A percentile compares a stretch with the other conserved stretches of the same genome.
Conservation (phyloP, 1,284 basidiomycete genomes). For the Sporisorium iseilematis-ciliati region DNA sequence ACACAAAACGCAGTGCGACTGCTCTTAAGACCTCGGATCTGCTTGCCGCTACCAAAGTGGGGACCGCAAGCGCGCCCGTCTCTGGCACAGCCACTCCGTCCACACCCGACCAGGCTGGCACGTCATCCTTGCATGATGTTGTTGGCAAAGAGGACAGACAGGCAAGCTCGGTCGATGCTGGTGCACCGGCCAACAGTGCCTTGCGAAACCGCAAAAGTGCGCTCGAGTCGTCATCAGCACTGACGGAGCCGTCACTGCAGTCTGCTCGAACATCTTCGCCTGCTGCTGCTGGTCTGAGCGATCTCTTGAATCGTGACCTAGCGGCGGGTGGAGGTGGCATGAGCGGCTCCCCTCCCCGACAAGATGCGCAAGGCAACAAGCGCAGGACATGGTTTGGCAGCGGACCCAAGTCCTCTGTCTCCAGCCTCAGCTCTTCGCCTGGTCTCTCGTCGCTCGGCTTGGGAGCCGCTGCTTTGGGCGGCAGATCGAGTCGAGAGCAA, state of each 20-base stretch:
- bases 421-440: slow-evolving; percentile 31
- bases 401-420: slow-evolving; percentile 24
- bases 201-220: slow-evolving; percentile 45
- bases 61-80: slow-evolving; percentile 41
- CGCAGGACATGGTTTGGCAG: slow-evolving; percentile 52
- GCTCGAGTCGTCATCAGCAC: slow-evolving; percentile 5
- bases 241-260: slow-evolving; percentile 19
- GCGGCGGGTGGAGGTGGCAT: slow-evolving; percentile 37
- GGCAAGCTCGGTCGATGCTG: slow-evolving; percentile 25
- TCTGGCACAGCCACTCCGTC: slow-evolving; percentile 42
- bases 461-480: slow-evolving; percentile 22
- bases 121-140: neutral
- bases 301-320: slow-evolving; percentile 46
- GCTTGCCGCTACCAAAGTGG: slow-evolving; percentile 27
- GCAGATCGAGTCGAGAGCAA: slow-evolving; percentile 42
- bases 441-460: slow-evolving; percentile 39
- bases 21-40: slow-evolving; percentile 29
- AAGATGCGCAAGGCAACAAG: slow-evolving; percentile 33
- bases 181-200: slow-evolving; percentile 6
- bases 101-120: slow-evolving; percentile 11
- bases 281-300: slow-evolving; percentile 50
- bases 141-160: slow-evolving; percentile 11
- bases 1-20: slow-evolving; percentile 7
- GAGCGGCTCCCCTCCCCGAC: slow-evolving; percentile 34
- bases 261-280: slow-evolving; percentile 33